phyloP scores from a whole-genome alignment of 306 rosid species.

The Alnus rubra region DNA sequence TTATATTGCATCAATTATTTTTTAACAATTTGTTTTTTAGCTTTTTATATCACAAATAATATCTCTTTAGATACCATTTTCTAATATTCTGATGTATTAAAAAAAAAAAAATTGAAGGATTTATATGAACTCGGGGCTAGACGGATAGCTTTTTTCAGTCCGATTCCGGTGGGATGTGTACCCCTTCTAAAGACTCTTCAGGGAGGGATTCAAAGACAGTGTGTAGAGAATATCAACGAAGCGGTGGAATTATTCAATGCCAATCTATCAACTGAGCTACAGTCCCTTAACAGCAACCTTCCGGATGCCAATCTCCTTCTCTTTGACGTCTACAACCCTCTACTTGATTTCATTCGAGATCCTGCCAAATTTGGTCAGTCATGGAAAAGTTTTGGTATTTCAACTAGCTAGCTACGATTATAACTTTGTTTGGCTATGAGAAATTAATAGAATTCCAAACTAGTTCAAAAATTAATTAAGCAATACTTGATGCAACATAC shows the following conservation, averaged over 20 bases:
- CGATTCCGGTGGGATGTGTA: conserved; percentile 76
- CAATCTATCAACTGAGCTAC: conserved; percentile 39
- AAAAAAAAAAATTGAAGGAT: conserved; percentile 29
- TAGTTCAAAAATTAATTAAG: too few relatives aligned
- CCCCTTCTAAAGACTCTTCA: conserved; percentile 59
- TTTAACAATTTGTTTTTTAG: too few relatives aligned
- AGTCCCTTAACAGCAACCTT: conserved; percentile 26
- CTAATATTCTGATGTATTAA: too few relatives aligned
- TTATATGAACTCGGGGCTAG: conserved; percentile 59
- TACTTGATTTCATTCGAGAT: conserved; percentile 51
- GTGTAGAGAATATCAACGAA: conserved; percentile 44
- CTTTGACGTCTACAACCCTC: conserved; percentile 59
- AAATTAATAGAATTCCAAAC: too few relatives aligned
- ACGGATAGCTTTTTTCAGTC: conserved; percentile 60
- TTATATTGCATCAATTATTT: too few relatives aligned
- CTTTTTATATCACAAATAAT: too few relatives aligned
- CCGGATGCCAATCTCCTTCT: conserved; percentile 45
- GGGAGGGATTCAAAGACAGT: conserved; percentile 49
- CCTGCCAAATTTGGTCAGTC: conserved; percentile 39
- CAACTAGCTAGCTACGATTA: too few relatives aligned
- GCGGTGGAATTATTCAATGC: conserved; percentile 60
- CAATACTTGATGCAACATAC: too few relatives aligned
- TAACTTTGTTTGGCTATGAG: too few relatives aligned
- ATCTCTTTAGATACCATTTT: too few relatives aligned
- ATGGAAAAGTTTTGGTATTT: too few relatives aligned